These are phyloP conservation scores for Petunia axillaris DNA, from an alignment of 257 asterid species.

Conservation along the genomic window DNA sequence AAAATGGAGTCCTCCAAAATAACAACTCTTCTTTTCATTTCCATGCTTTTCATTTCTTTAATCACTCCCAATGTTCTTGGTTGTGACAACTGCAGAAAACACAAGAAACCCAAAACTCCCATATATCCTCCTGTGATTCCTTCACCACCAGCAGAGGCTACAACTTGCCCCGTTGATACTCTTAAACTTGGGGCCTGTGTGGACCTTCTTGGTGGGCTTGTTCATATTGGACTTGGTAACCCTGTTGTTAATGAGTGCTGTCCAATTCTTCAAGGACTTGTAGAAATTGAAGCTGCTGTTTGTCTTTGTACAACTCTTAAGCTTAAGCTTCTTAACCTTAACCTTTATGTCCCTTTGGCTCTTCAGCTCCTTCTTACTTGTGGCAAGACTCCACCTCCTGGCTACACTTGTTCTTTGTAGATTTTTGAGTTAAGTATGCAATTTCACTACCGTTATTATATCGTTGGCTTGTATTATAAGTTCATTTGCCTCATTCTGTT, in stretches of 20 bases:
- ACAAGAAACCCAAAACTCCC: slow-evolving; percentile 34
- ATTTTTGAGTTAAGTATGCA: slow-evolving; percentile 23
- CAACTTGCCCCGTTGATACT: slow-evolving; percentile 70
- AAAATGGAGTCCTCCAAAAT: slow-evolving; percentile 54
- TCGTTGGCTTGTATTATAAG: neutral
- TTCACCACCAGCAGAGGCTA: slow-evolving; percentile 28
- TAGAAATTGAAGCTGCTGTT: slow-evolving; percentile 72
- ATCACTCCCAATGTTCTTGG: slow-evolving; percentile 45
- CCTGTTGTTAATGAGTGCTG: slow-evolving; percentile 73
- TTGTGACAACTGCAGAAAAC: slow-evolving; percentile 55
- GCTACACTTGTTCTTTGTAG: slow-evolving; percentile 80
- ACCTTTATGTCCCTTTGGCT: slow-evolving; percentile 71
- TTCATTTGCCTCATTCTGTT: neutral
- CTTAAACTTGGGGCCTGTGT: slow-evolving; percentile 83
- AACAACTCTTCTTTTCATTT: slow-evolving; percentile 55
- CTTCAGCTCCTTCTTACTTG: slow-evolving; percentile 82
- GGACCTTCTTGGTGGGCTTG: slow-evolving; percentile 72
- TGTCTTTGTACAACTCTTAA: slow-evolving; percentile 77
- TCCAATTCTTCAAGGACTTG: slow-evolving; percentile 69
- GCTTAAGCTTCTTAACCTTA: slow-evolving; percentile 65
- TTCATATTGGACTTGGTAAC: slow-evolving; percentile 72
- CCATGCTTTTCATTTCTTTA: slow-evolving; percentile 50
- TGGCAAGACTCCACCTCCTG: slow-evolving; percentile 91
- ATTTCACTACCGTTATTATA: neutral
- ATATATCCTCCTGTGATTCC: slow-evolving; percentile 4